These are phyloP conservation scores for Lactarius evosmus DNA, from an alignment of 768 basidiomycete genomes.

Conservation along the genomic window DNA sequence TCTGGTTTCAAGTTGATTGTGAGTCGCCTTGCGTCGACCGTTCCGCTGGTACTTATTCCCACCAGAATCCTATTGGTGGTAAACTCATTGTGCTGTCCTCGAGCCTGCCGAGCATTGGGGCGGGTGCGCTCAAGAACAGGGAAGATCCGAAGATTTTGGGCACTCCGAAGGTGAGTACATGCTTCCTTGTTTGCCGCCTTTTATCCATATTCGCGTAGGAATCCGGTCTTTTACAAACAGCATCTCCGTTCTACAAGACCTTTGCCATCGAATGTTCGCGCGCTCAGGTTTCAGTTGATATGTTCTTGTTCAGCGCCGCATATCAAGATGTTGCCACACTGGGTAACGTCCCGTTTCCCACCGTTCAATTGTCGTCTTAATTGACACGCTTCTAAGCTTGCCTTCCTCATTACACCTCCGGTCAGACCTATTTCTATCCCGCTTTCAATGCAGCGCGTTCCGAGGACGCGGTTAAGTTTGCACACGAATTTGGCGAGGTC, in stretches of 20 bases:
- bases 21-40: constrained; percentile 24
- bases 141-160: constrained; percentile 97
- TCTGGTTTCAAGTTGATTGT: constrained; percentile 96
- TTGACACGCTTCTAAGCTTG: constrained; percentile 50
- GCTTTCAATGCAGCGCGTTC: constrained; percentile 93
- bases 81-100: constrained; percentile 89
- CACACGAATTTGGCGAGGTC: constrained; percentile 93
- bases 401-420: constrained; percentile 95
- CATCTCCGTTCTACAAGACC: constrained; percentile 94
- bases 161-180: constrained; percentile 69
- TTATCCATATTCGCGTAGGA: constrained; percentile 49
- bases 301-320: constrained; percentile 94
- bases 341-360: constrained; percentile 44
- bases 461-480: constrained; percentile 98
- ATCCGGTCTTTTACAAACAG: constrained; percentile 89
- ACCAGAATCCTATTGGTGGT: constrained; percentile 85
- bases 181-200: neutral
- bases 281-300: constrained; percentile 95
- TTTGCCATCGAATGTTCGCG: constrained; percentile 98
- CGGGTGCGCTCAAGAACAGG: constrained; percentile 90
- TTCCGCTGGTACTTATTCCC: constrained; percentile 1
- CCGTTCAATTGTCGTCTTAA: neutral
- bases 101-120: constrained; percentile 81
- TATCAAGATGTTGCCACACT: constrained; percentile 97
- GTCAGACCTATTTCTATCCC: constrained; percentile 97